These are phyloP conservation scores for Bipolaris cookei DNA, from an alignment of 2,329 filamentous ascomycete species.

Conservation along the genomic window DNA sequence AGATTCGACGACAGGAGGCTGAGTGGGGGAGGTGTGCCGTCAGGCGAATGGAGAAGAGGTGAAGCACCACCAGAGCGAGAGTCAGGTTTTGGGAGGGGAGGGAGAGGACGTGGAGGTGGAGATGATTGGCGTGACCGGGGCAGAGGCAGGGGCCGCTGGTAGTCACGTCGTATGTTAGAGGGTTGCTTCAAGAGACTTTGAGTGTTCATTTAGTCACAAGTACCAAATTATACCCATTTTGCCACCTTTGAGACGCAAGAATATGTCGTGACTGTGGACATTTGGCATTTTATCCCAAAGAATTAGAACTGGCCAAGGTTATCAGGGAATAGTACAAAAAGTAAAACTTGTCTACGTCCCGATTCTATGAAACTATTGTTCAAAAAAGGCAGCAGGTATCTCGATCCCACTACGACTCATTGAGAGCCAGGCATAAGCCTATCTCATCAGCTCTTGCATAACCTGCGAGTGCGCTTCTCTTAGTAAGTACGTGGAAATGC, in stretches of 20 bases:
- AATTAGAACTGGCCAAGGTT: not conserved
- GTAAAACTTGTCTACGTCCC: not conserved
- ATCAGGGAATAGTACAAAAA: not conserved
- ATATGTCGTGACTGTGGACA: not conserved
- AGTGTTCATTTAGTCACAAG: not conserved
- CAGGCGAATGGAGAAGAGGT: slow-evolving; percentile 71
- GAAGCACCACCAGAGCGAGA: slow-evolving; percentile 64
- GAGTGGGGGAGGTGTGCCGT: slow-evolving; percentile 53
- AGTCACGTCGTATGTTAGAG: not conserved
- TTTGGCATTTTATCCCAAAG: not conserved
- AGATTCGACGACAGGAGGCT: slow-evolving; percentile 46
- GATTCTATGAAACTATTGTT: not conserved
- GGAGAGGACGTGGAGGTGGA: slow-evolving; percentile 48
- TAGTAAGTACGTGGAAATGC: not conserved
- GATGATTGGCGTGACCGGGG: slow-evolving; percentile 44
- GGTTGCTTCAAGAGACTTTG: not conserved
- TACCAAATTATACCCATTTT: not conserved
- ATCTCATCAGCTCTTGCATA: not conserved
- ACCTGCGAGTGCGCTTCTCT: not conserved
- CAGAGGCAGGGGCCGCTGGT: slow-evolving; percentile 43
- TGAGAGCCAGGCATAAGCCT: not conserved
- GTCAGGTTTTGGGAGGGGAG: slow-evolving; percentile 31
- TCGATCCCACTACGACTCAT: not conserved
- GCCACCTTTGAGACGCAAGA: too few species aligned
- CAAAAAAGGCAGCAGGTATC: not conserved